phyloP scores from a whole-genome alignment of 805 yeast genomes.

The Ogataea nonfermentans region DNA sequence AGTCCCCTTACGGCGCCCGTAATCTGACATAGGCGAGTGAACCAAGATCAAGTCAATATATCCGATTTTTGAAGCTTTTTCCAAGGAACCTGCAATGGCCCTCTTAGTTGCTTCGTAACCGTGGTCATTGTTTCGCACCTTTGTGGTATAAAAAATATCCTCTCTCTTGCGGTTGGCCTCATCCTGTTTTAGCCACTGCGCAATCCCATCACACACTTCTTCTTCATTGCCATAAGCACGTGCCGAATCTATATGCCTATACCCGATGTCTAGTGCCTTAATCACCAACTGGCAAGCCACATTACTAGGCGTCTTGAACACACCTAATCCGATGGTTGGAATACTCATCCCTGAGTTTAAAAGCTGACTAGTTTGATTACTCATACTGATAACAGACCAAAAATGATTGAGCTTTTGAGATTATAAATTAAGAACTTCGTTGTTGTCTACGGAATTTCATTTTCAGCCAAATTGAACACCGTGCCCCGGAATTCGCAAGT shows the following conservation, averaged over 20 bases:
- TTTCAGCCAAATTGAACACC: too few relatives aligned
- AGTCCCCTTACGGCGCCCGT: constrained; percentile 43
- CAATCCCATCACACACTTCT: constrained; percentile 60
- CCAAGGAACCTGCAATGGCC: constrained; percentile 43
- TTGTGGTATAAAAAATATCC: constrained; percentile 43
- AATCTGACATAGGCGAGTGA: constrained; percentile 51
- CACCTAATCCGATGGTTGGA: constrained; percentile 59
- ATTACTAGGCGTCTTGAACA: constrained; percentile 42
- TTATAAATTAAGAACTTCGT: too few relatives aligned
- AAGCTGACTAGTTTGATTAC: constrained; percentile 16
- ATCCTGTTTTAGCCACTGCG: constrained; percentile 36
- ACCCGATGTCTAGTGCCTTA: constrained; percentile 62
- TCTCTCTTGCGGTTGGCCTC: constrained; percentile 31
- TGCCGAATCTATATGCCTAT: constrained; percentile 75
- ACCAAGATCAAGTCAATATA: constrained; percentile 55
- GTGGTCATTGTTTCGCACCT: constrained; percentile 31
- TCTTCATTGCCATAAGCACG: constrained; percentile 59
- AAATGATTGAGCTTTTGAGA: too few relatives aligned
- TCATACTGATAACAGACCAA: too few relatives aligned
- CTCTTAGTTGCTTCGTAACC: constrained; percentile 39
- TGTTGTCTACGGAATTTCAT: too few relatives aligned
- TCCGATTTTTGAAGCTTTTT: constrained; percentile 39
- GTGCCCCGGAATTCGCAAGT: too few relatives aligned
- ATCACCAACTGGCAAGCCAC: constrained; percentile 46
- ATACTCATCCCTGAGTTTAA: constrained; percentile 52